Conservation (phyloP, 1,284 basidiomycete genomes). For the Anthracocystis panici-leucophaei region DNA sequence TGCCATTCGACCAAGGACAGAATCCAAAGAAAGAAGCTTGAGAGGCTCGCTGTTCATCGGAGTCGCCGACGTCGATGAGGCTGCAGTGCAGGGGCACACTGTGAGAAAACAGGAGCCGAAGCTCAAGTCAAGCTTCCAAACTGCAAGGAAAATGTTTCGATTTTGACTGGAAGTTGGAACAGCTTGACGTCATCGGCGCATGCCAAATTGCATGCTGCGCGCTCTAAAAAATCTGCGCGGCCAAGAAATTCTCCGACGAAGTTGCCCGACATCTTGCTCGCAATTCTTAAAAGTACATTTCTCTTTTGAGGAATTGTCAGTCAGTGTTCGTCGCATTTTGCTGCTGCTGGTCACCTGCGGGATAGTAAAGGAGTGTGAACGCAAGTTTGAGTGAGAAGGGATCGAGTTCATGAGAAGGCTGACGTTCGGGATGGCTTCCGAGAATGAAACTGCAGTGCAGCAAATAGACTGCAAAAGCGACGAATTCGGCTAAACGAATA, state of each 20-base stretch:
- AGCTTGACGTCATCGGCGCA: constrained; percentile 28
- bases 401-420: constrained; percentile 1
- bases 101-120: too few relatives aligned
- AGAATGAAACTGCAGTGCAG: background rate
- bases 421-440: constrained; percentile 1
- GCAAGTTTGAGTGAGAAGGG: background rate
- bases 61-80: too few relatives aligned
- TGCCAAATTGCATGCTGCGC: background rate
- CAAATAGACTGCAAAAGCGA: background rate
- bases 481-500: constrained; percentile 6
- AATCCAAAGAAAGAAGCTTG: too few relatives aligned
- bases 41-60: too few relatives aligned
- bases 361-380: background rate
- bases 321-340: too few relatives aligned
- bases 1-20: too few relatives aligned
- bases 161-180: background rate
- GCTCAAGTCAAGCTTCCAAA: too few relatives aligned
- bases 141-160: background rate
- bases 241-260: constrained; percentile 24
- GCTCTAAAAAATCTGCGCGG: constrained; percentile 14
- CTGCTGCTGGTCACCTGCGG: background rate
- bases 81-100: too few relatives aligned
- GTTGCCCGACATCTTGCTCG: background rate
- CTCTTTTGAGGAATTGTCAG: background rate
- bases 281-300: background rate